A percentile compares a stretch with the other conserved stretches of the same genome.
Evolutionary conservation across 2,329 filamentous ascomycete species (phyloP).

Genomic region (Exophiala aquamarina): DNA sequence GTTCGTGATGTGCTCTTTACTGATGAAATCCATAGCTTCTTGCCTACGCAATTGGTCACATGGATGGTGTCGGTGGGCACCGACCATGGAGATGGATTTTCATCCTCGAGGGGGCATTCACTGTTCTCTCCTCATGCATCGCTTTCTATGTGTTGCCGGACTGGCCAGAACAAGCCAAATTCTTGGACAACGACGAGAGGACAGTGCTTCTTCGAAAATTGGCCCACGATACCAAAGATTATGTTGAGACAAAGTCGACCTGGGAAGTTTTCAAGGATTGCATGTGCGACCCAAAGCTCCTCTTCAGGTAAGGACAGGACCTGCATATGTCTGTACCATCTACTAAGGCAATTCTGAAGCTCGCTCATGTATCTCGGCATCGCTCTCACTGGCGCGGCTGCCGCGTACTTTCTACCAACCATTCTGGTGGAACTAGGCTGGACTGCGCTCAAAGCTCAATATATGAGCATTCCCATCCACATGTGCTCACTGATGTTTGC

Average conservation of each 20-base stretch:
- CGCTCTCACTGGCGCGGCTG: conserved; percentile 51
- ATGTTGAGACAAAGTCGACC: conserved; percentile 1
- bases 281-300: conserved; percentile 35
- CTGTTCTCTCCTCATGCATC: conserved; percentile 41
- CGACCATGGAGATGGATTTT: conserved; percentile 28
- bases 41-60: conserved; percentile 51
- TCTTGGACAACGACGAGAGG: conserved; percentile 30
- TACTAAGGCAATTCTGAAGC: conserved; percentile 1
- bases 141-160: conserved; percentile 42
- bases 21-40: conserved; percentile 43
- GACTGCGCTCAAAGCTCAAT: conserved; percentile 29
- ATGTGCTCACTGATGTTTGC: conserved; percentile 28
- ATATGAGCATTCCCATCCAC: conserved; percentile 36
- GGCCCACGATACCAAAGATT: conserved; percentile 2
- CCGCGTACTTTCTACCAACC: conserved; percentile 44
- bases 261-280: conserved; percentile 16
- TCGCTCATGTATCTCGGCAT: conserved; percentile 30
- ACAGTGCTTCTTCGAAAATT: conserved; percentile 41
- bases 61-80: conserved; percentile 41
- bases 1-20: background rate
- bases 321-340: no score
- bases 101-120: conserved; percentile 37
- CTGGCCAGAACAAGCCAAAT: conserved; percentile 41
- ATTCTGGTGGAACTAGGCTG: conserved; percentile 12
- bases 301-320: conserved; percentile 34